phyloP scores from a whole-genome alignment of 495 filamentous ascomycete species.

The Hypoxylon subgilvum region DNA sequence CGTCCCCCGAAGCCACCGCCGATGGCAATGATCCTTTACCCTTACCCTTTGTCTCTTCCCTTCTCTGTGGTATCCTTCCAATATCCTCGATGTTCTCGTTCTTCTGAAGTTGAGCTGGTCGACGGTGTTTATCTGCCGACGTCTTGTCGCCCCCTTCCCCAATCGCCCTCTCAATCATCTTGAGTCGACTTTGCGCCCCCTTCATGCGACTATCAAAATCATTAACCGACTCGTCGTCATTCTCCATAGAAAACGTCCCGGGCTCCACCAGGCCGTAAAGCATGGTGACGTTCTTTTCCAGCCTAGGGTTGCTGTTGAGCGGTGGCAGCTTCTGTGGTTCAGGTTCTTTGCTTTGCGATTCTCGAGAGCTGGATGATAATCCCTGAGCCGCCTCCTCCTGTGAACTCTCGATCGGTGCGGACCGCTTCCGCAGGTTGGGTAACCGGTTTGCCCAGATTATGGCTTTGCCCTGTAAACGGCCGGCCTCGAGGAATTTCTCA shows the following conservation, averaged over 20 bases:
- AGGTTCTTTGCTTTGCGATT: constrained; percentile 9
- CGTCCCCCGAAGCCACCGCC: too few relatives aligned
- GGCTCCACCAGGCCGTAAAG: constrained; percentile 80
- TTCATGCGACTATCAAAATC: constrained; percentile 86
- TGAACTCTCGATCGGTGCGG: constrained; percentile 17
- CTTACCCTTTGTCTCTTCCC: constrained; percentile 3
- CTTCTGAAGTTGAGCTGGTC: constrained; percentile 18
- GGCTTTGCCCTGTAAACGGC: constrained; percentile 79
- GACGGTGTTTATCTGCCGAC: background rate
- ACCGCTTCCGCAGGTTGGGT: constrained; percentile 25
- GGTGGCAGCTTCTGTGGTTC: constrained; percentile 43
- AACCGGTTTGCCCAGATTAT: constrained; percentile 73
- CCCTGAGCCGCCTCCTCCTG: too few relatives aligned
- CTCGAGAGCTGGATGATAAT: constrained; percentile 5
- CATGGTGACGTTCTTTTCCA: constrained; percentile 73
- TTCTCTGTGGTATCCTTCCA: constrained; percentile 23
- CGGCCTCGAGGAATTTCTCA: constrained; percentile 83
- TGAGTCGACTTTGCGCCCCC: constrained; percentile 77
- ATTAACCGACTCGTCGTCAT: constrained; percentile 81
- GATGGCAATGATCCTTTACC: background rate
- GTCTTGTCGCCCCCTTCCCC: constrained; percentile 55
- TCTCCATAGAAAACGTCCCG: constrained; percentile 74
- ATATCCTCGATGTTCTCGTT: constrained; percentile 44
- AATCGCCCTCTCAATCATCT: constrained; percentile 76
- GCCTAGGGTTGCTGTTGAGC: constrained; percentile 65